These are phyloP conservation scores for Strigomonas galati DNA, from an alignment of 208 protist genomes.

Conservation along the genomic window DNA sequence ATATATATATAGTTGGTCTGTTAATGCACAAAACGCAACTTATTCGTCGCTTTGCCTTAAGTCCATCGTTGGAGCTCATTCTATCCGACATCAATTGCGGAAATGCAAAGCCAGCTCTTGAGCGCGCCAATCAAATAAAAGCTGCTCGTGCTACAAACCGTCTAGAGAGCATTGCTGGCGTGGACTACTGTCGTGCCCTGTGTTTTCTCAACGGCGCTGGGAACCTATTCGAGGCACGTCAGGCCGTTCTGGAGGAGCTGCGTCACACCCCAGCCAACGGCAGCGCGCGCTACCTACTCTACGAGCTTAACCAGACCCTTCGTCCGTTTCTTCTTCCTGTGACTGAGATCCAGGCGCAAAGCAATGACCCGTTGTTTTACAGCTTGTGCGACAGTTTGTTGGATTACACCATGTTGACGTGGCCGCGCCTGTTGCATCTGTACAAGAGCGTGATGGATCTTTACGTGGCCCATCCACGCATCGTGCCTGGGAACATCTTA, in stretches of 20 bases:
- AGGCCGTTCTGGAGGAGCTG: conserved; percentile 72
- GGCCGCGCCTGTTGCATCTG: conserved; percentile 62
- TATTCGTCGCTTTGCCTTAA: too few species aligned
- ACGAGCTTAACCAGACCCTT: conserved; percentile 42
- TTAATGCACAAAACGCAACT: too few species aligned
- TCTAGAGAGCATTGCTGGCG: conserved; percentile 15
- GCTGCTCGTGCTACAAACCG: background rate
- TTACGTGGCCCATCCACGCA: background rate
- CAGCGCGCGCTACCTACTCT: conserved; percentile 31
- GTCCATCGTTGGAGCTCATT: too few species aligned
- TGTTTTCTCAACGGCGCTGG: conserved; percentile 48
- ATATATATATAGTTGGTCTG: conserved; percentile 8
- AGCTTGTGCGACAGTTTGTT: conserved; percentile 64
- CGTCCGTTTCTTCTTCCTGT: conserved; percentile 43
- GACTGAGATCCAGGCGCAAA: conserved; percentile 25
- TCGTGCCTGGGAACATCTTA: conserved; percentile 33
- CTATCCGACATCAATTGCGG: background rate
- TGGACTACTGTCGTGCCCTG: conserved; percentile 70
- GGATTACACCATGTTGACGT: conserved; percentile 79
- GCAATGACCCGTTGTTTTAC: conserved; percentile 62
- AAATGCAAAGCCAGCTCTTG: conserved; percentile 22
- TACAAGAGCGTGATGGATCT: conserved; percentile 29
- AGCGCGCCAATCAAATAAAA: conserved; percentile 48
- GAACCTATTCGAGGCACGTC: conserved; percentile 51
- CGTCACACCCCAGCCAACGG: conserved; percentile 41